Evolutionary conservation across 139 green algal species (phyloP), one percentile per base, ranked within the genome.

Genomic region (Chlamydomonas urium): DNA sequence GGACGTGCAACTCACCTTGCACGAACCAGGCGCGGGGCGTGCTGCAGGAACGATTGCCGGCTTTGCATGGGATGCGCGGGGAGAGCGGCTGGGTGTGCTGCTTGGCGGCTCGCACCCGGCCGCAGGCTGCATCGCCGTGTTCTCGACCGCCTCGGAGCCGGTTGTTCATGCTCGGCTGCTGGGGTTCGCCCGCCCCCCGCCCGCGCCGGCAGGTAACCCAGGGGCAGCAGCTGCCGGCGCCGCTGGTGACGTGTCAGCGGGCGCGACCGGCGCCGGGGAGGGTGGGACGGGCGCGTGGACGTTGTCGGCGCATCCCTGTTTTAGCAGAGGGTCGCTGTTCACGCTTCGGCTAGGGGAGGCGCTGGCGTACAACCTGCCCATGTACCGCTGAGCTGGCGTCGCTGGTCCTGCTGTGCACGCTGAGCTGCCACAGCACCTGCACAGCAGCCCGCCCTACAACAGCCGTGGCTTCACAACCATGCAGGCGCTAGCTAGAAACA

Each of bases 101-200:
- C 23, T 75, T 33, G 4, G 34, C 2, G 8, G 38, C 2, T 68
- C 72, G 17, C 78, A 79, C 50, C 61, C 73, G 24, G 73, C 69
- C 29, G 73, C 78, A 14, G 73, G 73, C 3, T 77, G 71, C 26
- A 32, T 87, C 1, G 77, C 77, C 2, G 45, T 87, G 37, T 84
- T 75, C 69, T 38, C 57, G 67, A 87, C 77, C 42, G 75, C 19
- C 33, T 33, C 53, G 19, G 60, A 70, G 24, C 81, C 81, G 1
- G 73, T 86, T 23, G 74, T 83, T 0, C 56, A 71, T 14, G 74
- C 74, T 28, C 50, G 60, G 1, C 65, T 86, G 4, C 50, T 83
- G 6, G 81, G 76, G 6, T 81, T 78, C 33, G 75, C 75, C 17
- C 35, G 77, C 5, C 71, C 81, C 24, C 45, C 53, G 29, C 53